Conservation (phyloP, 2,329 filamentous ascomycete genomes). For the Apiospora pterosperma region DNA sequence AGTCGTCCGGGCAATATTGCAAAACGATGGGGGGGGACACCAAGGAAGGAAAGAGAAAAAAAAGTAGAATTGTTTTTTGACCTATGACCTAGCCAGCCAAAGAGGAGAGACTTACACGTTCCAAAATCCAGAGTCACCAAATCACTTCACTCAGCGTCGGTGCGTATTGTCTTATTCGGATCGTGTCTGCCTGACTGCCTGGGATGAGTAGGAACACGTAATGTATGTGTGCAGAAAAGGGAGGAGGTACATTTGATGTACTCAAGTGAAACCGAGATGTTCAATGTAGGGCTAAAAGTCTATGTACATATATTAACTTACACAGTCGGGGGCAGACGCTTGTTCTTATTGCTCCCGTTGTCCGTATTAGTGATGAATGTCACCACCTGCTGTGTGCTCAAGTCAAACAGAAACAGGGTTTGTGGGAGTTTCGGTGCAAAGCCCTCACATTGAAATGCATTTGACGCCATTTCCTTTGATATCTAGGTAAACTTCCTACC, state of each 20-base stretch:
- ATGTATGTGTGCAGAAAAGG: neutral
- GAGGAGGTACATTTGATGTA: neutral
- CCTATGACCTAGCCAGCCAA: slow-evolving; percentile 1
- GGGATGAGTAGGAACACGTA: neutral
- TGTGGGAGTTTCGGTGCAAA: neutral
- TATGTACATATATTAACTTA: slow-evolving; percentile 1
- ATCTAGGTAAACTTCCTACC: neutral
- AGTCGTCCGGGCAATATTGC: neutral
- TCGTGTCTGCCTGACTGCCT: neutral
- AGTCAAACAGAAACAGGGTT: neutral
- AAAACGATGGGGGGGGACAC: neutral
- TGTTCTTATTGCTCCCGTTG: neutral
- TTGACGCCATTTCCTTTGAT: neutral
- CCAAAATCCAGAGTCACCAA: neutral
- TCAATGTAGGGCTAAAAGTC: neutral
- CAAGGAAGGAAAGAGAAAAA: neutral
- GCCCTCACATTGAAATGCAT: neutral
- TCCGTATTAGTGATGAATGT: neutral
- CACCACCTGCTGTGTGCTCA: neutral
- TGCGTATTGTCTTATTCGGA: neutral
- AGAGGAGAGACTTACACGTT: neutral
- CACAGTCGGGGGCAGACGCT: neutral
- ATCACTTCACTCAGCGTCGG: neutral
- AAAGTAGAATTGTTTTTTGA: neutral
- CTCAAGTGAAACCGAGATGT: neutral